Percentiles rank a stretch among this genome's conserved stretches.
Evolutionary conservation across 2,329 filamentous ascomycete species (phyloP).

Genomic region (Lojkania enalia): DNA sequence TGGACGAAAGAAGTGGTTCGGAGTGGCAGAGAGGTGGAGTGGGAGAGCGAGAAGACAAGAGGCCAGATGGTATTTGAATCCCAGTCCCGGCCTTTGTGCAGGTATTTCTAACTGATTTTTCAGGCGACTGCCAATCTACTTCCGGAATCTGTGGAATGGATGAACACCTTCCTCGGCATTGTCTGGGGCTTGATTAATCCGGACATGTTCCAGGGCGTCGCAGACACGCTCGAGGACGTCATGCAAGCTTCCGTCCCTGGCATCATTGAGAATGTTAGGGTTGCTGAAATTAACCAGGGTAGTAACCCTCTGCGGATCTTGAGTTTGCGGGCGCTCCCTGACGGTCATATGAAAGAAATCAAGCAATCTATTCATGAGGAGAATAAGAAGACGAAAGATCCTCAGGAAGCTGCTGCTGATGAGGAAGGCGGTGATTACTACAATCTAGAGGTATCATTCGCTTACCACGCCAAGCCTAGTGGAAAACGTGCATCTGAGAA

Average conservation of each 20-base stretch:
- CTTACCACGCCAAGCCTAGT: slow-evolving; percentile 84
- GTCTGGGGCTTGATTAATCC: slow-evolving; percentile 93
- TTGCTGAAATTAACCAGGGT: slow-evolving; percentile 93
- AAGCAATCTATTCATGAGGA: slow-evolving; percentile 79
- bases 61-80: slow-evolving; percentile 67
- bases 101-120: slow-evolving; percentile 1
- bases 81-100: neutral
- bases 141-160: slow-evolving; percentile 89
- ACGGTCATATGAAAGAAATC: slow-evolving; percentile 77
- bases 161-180: slow-evolving; percentile 84
- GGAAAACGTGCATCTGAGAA: slow-evolving; percentile 73
- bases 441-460: slow-evolving; percentile 87
- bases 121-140: slow-evolving; percentile 83
- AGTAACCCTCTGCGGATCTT: slow-evolving; percentile 87
- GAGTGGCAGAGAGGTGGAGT: slow-evolving; percentile 81
- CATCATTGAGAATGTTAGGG: slow-evolving; percentile 90
- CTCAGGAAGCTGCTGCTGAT: slow-evolving; percentile 82
- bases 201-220: slow-evolving; percentile 88
- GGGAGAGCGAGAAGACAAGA: slow-evolving; percentile 82
- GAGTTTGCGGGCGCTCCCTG: slow-evolving; percentile 82
- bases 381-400: slow-evolving; percentile 79
- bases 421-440: slow-evolving; percentile 92
- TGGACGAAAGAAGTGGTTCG: slow-evolving; percentile 88
- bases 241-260: slow-evolving; percentile 95
- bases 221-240: slow-evolving; percentile 92